Evolutionary conservation across 495 filamentous ascomycete species (phyloP).

Genomic region (Halenospora varia): DNA sequence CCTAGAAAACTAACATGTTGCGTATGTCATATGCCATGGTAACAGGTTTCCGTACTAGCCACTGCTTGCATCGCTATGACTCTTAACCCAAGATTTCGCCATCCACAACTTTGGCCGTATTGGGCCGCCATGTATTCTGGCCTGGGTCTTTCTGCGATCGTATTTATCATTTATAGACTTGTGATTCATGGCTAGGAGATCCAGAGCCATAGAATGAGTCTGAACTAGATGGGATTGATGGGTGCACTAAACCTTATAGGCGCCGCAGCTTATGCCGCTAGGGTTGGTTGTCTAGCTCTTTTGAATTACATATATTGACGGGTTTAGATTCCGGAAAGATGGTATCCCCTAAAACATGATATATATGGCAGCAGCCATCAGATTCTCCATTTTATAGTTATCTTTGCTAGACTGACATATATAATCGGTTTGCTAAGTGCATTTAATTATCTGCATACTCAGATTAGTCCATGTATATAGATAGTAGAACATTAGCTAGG

Average conservation of each 20-base stretch:
- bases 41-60: slow-evolving; percentile 33
- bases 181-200: slow-evolving; percentile 58
- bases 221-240: slow-evolving; percentile 74
- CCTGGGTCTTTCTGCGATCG: slow-evolving; percentile 74
- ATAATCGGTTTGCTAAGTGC: slow-evolving; percentile 15
- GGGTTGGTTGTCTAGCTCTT: slow-evolving; percentile 1
- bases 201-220: slow-evolving; percentile 71
- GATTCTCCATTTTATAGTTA: slow-evolving; percentile 69
- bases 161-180: slow-evolving; percentile 48
- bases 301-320: background rate
- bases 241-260: slow-evolving; percentile 69
- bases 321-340: slow-evolving; percentile 49
- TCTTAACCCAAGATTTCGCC: slow-evolving; percentile 70
- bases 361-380: slow-evolving; percentile 75
- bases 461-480: background rate
- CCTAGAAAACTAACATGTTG: background rate
- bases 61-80: slow-evolving; percentile 66
- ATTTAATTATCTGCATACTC: slow-evolving; percentile 13
- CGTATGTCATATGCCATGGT: background rate
- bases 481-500: background rate
- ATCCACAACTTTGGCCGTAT: slow-evolving; percentile 74
- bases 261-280: slow-evolving; percentile 66
- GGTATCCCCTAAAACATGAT: slow-evolving; percentile 57
- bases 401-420: slow-evolving; percentile 41
- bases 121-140: slow-evolving; percentile 83